Evolutionary conservation across 2,329 filamentous ascomycete species (phyloP), one percentile per base, ranked within the genome.

Genomic region (Beauveria sp.): DNA sequence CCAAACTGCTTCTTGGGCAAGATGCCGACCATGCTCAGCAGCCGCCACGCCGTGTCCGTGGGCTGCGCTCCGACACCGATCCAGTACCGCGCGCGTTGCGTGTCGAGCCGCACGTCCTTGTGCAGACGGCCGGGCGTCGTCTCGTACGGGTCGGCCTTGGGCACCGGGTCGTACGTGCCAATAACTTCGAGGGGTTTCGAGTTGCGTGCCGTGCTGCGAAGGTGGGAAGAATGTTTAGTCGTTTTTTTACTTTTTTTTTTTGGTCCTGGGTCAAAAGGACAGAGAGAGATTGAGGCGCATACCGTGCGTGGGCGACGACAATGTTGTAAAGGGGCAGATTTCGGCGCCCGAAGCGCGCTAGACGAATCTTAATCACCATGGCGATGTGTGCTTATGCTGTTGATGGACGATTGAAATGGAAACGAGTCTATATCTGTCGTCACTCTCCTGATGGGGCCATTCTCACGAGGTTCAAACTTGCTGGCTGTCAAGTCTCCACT

Each of bases 311-410:
- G 18, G 92, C 85, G 66, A 99, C 90, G 67, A 98, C 91, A 66
- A 99, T 97, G 79, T 99, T 99, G 83, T 96, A 99, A 69, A 97
- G 89, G 2, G 95, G 93, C n/a, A 85, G 75, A 73, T 96, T 93
- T 66, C 84, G 86, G 75, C 89, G 91, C 73, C 93, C 92, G 75
- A 98, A 96, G 75, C 95, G 93, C 69, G 95, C 90, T 69, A 99
- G 87, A 63, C 95, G 89, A 75, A 99, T 95, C 75, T 90, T 90
- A 71, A 99, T 83, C 65, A 98, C 93, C 95, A 99, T 96, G 58
- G 69, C 83, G 64, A 7, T 26, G 22, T 18, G 20, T n/a, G 8
- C 5, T 18, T 43, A 42, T 20, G 16, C 26, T 20, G 59, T 38
- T 31, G 58, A 16, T 46, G 49, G 38, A 38, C 22, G 28, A 31